phyloP scores from a whole-genome alignment of 495 filamentous ascomycete genomes.

The Lentithecium fluviatile region DNA sequence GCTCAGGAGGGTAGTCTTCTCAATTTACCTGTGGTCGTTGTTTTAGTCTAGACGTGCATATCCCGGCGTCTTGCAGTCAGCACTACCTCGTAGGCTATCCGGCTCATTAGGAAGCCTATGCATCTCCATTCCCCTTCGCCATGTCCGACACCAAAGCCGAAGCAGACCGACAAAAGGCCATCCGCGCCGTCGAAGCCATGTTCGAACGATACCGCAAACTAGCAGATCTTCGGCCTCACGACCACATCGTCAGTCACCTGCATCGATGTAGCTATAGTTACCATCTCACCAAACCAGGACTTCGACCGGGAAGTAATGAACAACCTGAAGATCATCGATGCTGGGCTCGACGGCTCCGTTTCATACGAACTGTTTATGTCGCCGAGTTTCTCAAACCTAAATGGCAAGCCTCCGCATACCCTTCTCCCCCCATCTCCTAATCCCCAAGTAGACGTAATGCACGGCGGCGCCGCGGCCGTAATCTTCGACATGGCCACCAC shows the following conservation, averaged over 20 bases:
- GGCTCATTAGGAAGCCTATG: no score
- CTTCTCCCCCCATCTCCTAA: background rate
- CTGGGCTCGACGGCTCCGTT: conserved; percentile 34
- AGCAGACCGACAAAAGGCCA: conserved; percentile 29
- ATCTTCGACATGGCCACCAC: conserved; percentile 52
- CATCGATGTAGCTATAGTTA: background rate
- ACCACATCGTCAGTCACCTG: conserved; percentile 28
- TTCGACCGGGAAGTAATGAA: conserved; percentile 46
- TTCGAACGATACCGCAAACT: conserved; percentile 42
- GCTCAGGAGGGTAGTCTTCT: no score
- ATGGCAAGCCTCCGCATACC: conserved; percentile 7
- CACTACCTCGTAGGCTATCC: no score
- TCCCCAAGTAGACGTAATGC: conserved; percentile 21
- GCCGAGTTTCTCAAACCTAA: conserved; percentile 34
- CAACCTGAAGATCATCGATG: conserved; percentile 42
- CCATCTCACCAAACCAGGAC: conserved; percentile 18
- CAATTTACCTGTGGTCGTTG: no score
- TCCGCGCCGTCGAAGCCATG: conserved; percentile 43
- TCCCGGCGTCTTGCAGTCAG: no score
- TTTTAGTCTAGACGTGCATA: no score
- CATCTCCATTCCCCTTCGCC: no score
- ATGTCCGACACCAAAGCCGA: conserved; percentile 14
- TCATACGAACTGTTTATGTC: conserved; percentile 27
- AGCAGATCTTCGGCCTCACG: conserved; percentile 11
- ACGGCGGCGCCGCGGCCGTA: conserved; percentile 45